phyloP scores from a whole-genome alignment of 1,284 basidiomycete species.

The Mycosarcoma mackinlayi region DNA sequence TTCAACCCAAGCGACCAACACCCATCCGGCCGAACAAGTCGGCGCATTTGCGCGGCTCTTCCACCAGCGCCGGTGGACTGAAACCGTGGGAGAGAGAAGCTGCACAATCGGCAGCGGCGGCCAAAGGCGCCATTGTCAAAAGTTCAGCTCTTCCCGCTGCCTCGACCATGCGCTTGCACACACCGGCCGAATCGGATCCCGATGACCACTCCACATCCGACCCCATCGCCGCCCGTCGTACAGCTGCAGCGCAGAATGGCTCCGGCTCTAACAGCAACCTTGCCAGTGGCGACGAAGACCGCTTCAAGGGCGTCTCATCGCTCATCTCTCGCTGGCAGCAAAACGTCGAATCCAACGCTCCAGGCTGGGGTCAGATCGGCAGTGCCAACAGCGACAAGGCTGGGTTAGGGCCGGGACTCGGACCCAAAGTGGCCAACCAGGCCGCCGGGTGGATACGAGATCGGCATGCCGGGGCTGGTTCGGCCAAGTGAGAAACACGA shows the following conservation, averaged over 20 bases:
- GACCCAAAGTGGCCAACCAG: slow-evolving; percentile 16
- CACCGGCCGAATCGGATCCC: too few relatives aligned
- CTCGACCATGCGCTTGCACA: slow-evolving; percentile 7
- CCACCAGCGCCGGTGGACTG: slow-evolving; percentile 1
- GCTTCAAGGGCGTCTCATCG: slow-evolving; percentile 42
- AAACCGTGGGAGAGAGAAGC: slow-evolving; percentile 62
- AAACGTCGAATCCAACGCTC: slow-evolving; percentile 46
- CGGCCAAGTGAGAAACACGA: too few relatives aligned
- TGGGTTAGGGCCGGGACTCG: slow-evolving; percentile 4
- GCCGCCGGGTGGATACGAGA: slow-evolving; percentile 12
- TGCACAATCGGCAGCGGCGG: slow-evolving; percentile 27
- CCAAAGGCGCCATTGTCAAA: slow-evolving; percentile 15
- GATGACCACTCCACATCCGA: not conserved
- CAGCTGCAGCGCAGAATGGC: not conserved
- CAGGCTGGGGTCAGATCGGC: slow-evolving; percentile 54
- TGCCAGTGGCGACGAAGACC: slow-evolving; percentile 16
- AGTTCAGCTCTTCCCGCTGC: slow-evolving; percentile 20
- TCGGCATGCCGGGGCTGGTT: too few relatives aligned
- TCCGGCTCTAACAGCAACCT: too few relatives aligned
- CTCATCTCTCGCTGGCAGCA: slow-evolving; percentile 50
- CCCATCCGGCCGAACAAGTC: slow-evolving; percentile 28
- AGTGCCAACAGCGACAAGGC: slow-evolving; percentile 2
- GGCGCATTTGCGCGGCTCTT: not conserved
- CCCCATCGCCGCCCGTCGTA: not conserved
- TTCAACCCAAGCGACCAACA: slow-evolving; percentile 36